A percentile compares a stretch with the other conserved stretches of the same genome.
These are phyloP conservation scores for Pouteria glomerata DNA, from an alignment of 148 eudicot genomes.

Conservation along the genomic window DNA sequence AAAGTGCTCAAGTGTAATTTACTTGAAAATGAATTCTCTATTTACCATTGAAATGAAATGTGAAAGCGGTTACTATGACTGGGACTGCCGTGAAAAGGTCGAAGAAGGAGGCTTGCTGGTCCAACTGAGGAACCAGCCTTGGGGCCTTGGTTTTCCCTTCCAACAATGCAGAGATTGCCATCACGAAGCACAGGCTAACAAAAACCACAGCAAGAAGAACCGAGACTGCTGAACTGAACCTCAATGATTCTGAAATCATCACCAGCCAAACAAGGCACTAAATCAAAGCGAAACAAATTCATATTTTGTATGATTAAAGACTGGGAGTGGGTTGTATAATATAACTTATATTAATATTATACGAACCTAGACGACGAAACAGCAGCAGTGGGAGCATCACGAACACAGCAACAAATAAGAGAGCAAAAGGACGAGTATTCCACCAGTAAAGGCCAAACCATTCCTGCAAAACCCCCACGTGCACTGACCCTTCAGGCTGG, in stretches of 20 bases:
- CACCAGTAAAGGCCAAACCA: slow-evolving; percentile 94
- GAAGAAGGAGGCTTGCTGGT: slow-evolving; percentile 51
- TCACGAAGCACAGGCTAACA: slow-evolving; percentile 67
- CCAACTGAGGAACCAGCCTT: slow-evolving; percentile 57
- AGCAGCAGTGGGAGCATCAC: slow-evolving; percentile 70
- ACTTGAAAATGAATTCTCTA: too few species aligned
- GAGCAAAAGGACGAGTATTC: slow-evolving; percentile 61
- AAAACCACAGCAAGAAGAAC: slow-evolving; percentile 81
- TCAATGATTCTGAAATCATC: slow-evolving; percentile 62
- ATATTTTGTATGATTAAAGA: not conserved
- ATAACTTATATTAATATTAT: too few species aligned
- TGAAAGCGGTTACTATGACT: slow-evolving; percentile 89
- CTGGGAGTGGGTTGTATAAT: too few species aligned
- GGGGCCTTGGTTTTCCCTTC: slow-evolving; percentile 55
- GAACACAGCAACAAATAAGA: slow-evolving; percentile 49
- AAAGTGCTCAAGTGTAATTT: too few species aligned
- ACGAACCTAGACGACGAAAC: slow-evolving; percentile 66
- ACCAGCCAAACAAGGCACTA: not conserved
- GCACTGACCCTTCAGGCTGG: slow-evolving; percentile 44
- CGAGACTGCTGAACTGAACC: slow-evolving; percentile 77
- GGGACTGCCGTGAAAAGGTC: slow-evolving; percentile 89
- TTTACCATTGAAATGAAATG: slow-evolving; percentile 90
- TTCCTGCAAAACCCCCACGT: slow-evolving; percentile 76
- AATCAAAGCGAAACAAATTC: too few species aligned
- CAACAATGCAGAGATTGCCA: slow-evolving; percentile 63